Percentiles rank a stretch among this genome's conserved stretches.
Evolutionary conservation across 2,329 filamentous ascomycete species (phyloP).

Genomic region (Exutisphaerella laricina): DNA sequence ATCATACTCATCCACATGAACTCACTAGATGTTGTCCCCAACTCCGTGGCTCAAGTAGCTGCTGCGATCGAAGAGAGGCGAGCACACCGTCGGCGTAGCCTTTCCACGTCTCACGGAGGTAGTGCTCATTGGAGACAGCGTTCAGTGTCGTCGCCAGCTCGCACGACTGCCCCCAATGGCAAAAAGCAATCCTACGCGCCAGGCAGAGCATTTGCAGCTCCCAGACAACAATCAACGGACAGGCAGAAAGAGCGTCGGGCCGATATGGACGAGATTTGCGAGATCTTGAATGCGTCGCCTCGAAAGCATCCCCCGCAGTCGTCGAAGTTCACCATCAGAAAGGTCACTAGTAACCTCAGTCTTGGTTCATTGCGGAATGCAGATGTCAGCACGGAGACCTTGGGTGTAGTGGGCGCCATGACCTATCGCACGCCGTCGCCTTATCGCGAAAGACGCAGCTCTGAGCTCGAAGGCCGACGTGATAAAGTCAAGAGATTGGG

Average conservation of each 20-base stretch:
- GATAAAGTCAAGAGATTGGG: conserved; percentile 24
- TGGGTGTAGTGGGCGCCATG: conserved; percentile 19
- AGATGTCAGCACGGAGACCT: conserved; percentile 17
- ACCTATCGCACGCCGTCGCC: conserved; percentile 24
- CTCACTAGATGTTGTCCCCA: conserved; percentile 52
- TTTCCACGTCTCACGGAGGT: conserved; percentile 9
- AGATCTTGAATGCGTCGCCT: conserved; percentile 41
- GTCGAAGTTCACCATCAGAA: conserved; percentile 19
- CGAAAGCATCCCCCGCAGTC: conserved; percentile 35
- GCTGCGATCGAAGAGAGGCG: conserved; percentile 50
- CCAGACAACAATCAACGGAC: conserved; percentile 47
- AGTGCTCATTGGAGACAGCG: conserved; percentile 16
- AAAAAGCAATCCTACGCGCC: conserved; percentile 40
- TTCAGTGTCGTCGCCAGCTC: conserved; percentile 26
- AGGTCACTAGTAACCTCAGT: conserved; percentile 24
- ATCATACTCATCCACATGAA: conserved; percentile 55
- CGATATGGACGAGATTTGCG: conserved; percentile 39
- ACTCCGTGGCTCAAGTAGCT: conserved; percentile 51
- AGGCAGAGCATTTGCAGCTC: conserved; percentile 50
- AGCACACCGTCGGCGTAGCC: conserved; percentile 15
- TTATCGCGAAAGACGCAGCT: conserved; percentile 2
- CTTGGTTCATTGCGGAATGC: conserved; percentile 21
- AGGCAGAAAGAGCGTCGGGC: conserved; percentile 39
- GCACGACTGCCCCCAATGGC: conserved; percentile 19
- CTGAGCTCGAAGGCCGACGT: conserved; percentile 15